A percentile compares a stretch with the other conserved stretches of the same genome.
Evolutionary conservation across 768 basidiomycete genomes (phyloP).

Genomic region (Mycena venus): DNA sequence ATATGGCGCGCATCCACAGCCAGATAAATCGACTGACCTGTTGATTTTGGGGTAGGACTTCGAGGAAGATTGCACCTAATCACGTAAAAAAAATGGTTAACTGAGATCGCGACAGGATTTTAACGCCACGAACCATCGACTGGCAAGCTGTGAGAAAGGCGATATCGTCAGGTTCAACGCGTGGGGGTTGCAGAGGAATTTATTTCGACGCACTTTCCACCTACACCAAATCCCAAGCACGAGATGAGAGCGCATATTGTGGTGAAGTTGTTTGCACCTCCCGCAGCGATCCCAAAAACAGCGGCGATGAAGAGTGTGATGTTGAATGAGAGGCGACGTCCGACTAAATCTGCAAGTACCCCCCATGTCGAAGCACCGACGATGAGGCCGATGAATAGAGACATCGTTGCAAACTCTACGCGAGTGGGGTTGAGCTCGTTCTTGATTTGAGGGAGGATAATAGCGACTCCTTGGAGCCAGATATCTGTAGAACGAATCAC

Average conservation of each 20-base stretch:
- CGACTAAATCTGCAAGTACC: slow-evolving; percentile 62
- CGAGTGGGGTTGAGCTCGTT: slow-evolving; percentile 57
- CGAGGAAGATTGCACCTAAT: slow-evolving; percentile 58
- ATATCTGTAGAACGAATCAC: slow-evolving; percentile 43
- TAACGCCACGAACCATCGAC: slow-evolving; percentile 57
- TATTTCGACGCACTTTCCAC: slow-evolving; percentile 61
- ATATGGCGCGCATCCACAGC: slow-evolving; percentile 6
- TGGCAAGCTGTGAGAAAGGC: slow-evolving; percentile 49
- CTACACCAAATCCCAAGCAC: slow-evolving; percentile 63
- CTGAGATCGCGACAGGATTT: background rate
- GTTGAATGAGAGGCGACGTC: slow-evolving; percentile 61
- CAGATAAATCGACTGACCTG: slow-evolving; percentile 45
- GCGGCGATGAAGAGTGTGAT: slow-evolving; percentile 52
- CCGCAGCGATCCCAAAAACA: slow-evolving; percentile 65
- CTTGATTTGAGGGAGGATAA: slow-evolving; percentile 59
- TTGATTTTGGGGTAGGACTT: slow-evolving; percentile 58
- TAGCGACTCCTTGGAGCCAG: slow-evolving; percentile 63
- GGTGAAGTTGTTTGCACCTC: slow-evolving; percentile 60
- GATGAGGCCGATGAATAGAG: slow-evolving; percentile 63
- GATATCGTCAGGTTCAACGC: slow-evolving; percentile 40
- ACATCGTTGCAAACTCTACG: slow-evolving; percentile 60
- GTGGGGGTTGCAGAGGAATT: background rate
- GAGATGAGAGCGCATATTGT: slow-evolving; percentile 60
- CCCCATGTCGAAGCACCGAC: slow-evolving; percentile 65
- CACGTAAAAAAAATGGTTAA: background rate